Percentiles rank a stretch among this genome's conserved stretches.
These are phyloP conservation scores for Sanguinoderma infundibulare DNA, from an alignment of 1,284 basidiomycete genomes.

Conservation along the genomic window DNA sequence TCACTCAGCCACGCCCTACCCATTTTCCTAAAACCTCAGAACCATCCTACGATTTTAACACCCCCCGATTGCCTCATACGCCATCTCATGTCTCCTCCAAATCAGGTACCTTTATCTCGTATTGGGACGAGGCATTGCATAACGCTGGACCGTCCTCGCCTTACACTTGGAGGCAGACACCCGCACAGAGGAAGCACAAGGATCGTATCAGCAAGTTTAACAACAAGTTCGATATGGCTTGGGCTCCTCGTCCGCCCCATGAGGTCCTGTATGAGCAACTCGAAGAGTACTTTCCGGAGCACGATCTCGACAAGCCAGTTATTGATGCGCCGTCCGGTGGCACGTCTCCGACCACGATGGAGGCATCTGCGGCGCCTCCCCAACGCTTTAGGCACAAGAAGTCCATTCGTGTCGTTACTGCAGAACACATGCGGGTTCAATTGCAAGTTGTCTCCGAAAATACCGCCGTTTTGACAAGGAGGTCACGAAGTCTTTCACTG, in stretches of 20 bases:
- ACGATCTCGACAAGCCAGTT: constrained; percentile 95
- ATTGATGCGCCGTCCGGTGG: constrained; percentile 85
- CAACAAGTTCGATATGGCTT: constrained; percentile 61
- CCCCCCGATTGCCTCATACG: constrained; percentile 3
- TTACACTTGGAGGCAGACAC: constrained; percentile 19
- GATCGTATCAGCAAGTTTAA: constrained; percentile 63
- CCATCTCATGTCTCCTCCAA: constrained; percentile 13
- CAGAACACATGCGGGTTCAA: constrained; percentile 88
- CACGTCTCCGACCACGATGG: constrained; percentile 75
- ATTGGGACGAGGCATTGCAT: constrained; percentile 10
- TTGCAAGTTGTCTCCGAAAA: constrained; percentile 91
- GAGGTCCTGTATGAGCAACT: constrained; percentile 95
- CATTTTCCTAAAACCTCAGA: constrained; percentile 24
- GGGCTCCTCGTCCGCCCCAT: constrained; percentile 90
- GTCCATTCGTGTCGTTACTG: constrained; percentile 91
- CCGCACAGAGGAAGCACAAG: constrained; percentile 34
- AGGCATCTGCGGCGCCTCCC: constrained; percentile 48
- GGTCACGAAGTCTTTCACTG: constrained; percentile 92
- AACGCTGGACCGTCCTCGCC: constrained; percentile 1
- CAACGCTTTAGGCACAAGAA: constrained; percentile 69
- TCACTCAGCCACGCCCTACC: constrained; percentile 12
- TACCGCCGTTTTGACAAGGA: constrained; percentile 94
- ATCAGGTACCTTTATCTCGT: constrained; percentile 6
- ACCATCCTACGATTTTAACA: constrained; percentile 9
- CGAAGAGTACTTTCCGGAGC: constrained; percentile 95